Conservation (phyloP, 2,329 filamentous ascomycete species). For the Alternaria angustiovoidea region DNA sequence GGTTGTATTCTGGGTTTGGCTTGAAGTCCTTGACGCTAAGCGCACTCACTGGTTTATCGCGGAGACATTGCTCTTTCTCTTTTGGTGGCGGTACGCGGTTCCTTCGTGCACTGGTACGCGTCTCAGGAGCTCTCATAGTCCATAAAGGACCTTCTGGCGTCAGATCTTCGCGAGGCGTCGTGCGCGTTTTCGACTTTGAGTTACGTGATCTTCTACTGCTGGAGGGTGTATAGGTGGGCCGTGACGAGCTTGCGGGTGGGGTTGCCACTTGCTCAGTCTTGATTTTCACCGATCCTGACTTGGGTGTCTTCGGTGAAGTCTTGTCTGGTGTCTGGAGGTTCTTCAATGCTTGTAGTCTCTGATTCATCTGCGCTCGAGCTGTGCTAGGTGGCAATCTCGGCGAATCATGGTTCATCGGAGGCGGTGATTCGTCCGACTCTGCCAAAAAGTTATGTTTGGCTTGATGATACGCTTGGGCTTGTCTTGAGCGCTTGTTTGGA, state of each 20-base stretch:
- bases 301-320: constrained; percentile 12
- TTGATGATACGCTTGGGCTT: constrained; percentile 10
- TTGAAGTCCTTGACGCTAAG: constrained; percentile 79
- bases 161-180: constrained; percentile 15
- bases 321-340: constrained; percentile 24
- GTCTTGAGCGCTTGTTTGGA: constrained; percentile 33
- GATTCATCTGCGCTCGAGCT: constrained; percentile 39
- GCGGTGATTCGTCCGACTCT: constrained; percentile 40
- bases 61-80: constrained; percentile 39
- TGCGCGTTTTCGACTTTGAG: constrained; percentile 5
- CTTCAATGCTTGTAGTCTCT: constrained; percentile 25
- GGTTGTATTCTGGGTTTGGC: constrained; percentile 76
- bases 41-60: constrained; percentile 64
- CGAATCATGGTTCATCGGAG: constrained; percentile 25
- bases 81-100: constrained; percentile 9
- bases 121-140: constrained; percentile 27
- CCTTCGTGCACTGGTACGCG: constrained; percentile 20
- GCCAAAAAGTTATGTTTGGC: constrained; percentile 27
- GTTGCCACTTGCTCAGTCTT: constrained; percentile 27
- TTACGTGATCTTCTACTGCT: constrained; percentile 3
- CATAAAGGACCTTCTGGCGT: constrained; percentile 33
- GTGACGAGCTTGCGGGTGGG: constrained; percentile 17
- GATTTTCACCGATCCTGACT: constrained; percentile 19
- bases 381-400: constrained; percentile 28
- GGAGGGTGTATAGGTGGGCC: constrained; percentile 13